These are phyloP conservation scores for Cryptococcus sp. DNA, from an alignment of 1,284 basidiomycete genomes.

Conservation along the genomic window DNA sequence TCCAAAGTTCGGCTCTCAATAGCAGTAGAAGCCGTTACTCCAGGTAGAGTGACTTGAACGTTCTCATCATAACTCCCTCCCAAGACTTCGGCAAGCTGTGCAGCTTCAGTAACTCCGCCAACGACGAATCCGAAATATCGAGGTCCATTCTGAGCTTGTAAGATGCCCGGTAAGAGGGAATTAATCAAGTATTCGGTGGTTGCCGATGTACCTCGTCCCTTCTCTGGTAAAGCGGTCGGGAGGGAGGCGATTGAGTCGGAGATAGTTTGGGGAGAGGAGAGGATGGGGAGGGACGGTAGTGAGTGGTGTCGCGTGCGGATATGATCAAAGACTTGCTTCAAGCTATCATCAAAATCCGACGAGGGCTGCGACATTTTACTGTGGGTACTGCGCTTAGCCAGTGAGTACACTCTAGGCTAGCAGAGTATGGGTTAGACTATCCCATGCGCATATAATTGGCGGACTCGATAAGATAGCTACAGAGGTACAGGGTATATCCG, in stretches of 20 bases:
- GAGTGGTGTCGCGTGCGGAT: slow-evolving; percentile 18
- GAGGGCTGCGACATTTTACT: background rate
- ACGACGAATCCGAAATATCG: slow-evolving; percentile 54
- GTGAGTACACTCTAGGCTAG: too few relatives aligned
- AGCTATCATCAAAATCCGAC: background rate
- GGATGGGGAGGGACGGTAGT: slow-evolving; percentile 22
- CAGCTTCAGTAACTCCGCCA: slow-evolving; percentile 49
- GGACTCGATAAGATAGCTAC: too few relatives aligned
- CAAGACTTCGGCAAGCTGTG: slow-evolving; percentile 49
- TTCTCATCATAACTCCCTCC: slow-evolving; percentile 49
- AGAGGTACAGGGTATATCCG: too few relatives aligned
- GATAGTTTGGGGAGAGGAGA: slow-evolving; percentile 15
- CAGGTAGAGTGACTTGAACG: slow-evolving; percentile 50
- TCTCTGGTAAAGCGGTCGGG: slow-evolving; percentile 26
- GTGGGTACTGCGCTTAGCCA: too few relatives aligned
- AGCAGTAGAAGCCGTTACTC: slow-evolving; percentile 46
- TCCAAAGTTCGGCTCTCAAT: slow-evolving; percentile 49
- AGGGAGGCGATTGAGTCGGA: slow-evolving; percentile 21
- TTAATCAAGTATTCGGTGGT: slow-evolving; percentile 34
- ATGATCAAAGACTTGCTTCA: slow-evolving; percentile 16
- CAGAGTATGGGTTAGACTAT: too few relatives aligned
- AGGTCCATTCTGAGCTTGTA: slow-evolving; percentile 48
- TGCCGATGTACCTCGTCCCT: slow-evolving; percentile 35
- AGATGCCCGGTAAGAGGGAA: slow-evolving; percentile 42
- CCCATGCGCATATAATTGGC: too few relatives aligned